Base-by-base conservation (phyloP, 2,329 filamentous ascomycete genomes). In the Atkinsonella hypoxylon region DNA sequence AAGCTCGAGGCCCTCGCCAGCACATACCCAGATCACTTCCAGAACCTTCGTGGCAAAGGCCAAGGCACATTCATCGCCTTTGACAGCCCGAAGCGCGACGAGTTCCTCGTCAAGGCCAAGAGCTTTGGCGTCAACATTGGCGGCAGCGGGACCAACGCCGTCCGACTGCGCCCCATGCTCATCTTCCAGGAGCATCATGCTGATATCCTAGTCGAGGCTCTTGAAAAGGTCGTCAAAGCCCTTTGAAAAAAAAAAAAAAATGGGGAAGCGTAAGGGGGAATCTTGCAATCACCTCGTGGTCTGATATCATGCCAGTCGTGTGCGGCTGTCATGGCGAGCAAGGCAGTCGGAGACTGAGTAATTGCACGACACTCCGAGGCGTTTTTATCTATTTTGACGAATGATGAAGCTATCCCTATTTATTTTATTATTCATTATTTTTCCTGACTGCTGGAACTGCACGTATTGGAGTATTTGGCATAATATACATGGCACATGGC, bases 21-120 rank as follows among this genome's bases (percentile, higher is more conserved):
- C 62, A 78, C 81, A 66, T 91, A 87, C 66, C 89, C 90, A 1
- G 76, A 75, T 36, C 78, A 91, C 67, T 84, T 96, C 67, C 70
- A 80, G 64, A 93, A 95, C 72, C 77, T 96, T 54, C 80, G 89
- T 61, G 90, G 89, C 49, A 87, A 94, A 73, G 85, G 85, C 47
- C 85, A 87, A 71, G 89, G 89, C 58, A 95, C 90, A 10, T 95
- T 95, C 67, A 88, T 96, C 63, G 89, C 90, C 47, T 96, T 89
- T 75, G 90, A 96, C 67, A 86, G 79, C 63, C 87, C 87, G 50
- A 74, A 81, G 60, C 77, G 89, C 53, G 89, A 95, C 64, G 79
- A 85, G 64, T 85, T 95, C 70, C 68, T 95, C 56, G 78, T 71
- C 67, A 83, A 79, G 71, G 87, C 85, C 55, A 95, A 95, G 82